Base-by-base conservation (phyloP, 805 yeast species). In the Wickerhamiella allomyrinae region DNA sequence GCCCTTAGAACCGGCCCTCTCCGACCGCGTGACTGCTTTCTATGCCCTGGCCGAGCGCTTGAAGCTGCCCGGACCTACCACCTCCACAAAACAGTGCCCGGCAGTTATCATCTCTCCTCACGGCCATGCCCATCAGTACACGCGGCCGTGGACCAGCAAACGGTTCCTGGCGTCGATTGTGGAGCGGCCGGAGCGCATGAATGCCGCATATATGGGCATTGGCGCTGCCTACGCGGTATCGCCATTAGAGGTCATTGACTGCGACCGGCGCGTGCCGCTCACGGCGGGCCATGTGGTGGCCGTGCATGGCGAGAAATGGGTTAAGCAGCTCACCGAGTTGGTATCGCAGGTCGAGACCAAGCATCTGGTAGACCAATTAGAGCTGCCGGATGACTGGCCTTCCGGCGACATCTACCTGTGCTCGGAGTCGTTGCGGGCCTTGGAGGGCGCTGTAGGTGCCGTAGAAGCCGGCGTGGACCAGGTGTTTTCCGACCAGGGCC, bases 341-440 rank as follows among this genome's bases (percentile, higher is more conserved):
- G 80, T 91, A 56, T 55, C 64, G 15, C 73, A 69, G 20, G 73
- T 83, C n/a, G 70, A 69, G 37, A 65, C 55, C 1, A 76, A 76
- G 54, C 62, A 81, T 34, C 59, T 58, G 8, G 58, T 65, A 1
- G 71, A 73, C 15, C 65, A 74, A 51, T 51, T 82, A 3, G 94
- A 83, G 58, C 85, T 82, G 1, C 93, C 93, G 0, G 78, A 71
- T 5, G 72, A 71, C 29, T 83, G 94, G 94, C 80, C 81, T 45
- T 70, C 80, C 2, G 91, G 91, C 11, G 94, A 83, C 54, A 80
- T 84, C 24, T 83, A 83, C 55, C 56, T 83, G 41, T 72, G 77
- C 3, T 74, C 77, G 15, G 70, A 68, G 17, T 78, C 94, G 0
- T 57, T 79, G 4, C 70, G 69, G 21, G 93, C 94, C 0, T 59